Evolutionary conservation across 768 basidiomycete species (phyloP).

Genomic region (Daedaleopsis nitida): DNA sequence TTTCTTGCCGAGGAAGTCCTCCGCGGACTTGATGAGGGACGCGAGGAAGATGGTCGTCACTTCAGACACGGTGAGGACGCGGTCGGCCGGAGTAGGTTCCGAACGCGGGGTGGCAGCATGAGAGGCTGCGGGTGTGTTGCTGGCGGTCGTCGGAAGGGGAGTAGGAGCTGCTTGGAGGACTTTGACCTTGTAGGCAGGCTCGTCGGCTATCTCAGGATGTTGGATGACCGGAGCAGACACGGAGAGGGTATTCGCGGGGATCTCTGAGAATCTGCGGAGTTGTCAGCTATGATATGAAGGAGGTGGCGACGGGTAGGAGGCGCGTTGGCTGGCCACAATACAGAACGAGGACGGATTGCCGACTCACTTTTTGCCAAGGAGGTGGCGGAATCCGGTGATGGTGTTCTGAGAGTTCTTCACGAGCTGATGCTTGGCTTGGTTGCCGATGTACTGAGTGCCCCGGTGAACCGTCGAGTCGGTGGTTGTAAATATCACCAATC

Average conservation of each 20-base stretch:
- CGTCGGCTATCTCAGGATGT: constrained; percentile 69
- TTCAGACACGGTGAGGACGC: constrained; percentile 81
- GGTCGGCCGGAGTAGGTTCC: constrained; percentile 64
- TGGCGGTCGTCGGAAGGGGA: constrained; percentile 53
- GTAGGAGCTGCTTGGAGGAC: constrained; percentile 78
- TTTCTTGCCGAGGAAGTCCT: constrained; percentile 36
- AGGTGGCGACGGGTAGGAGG: no score
- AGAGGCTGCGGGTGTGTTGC: constrained; percentile 66
- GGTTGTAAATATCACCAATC: no score
- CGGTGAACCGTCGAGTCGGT: no score
- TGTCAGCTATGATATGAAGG: background rate
- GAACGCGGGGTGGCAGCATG: constrained; percentile 71
- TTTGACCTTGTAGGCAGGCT: constrained; percentile 83
- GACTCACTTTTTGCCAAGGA: constrained; percentile 89
- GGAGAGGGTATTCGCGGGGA: constrained; percentile 52
- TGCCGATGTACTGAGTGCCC: constrained; percentile 98
- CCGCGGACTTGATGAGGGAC: constrained; percentile 83
- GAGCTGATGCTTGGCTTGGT: constrained; percentile 90
- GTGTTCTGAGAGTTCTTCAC: constrained; percentile 95
- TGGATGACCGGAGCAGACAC: constrained; percentile 74
- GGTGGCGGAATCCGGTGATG: constrained; percentile 91
- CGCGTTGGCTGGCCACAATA: no score
- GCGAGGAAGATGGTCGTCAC: constrained; percentile 83
- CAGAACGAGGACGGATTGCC: no score
- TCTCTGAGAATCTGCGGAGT: constrained; percentile 67